Base-by-base conservation (phyloP, 225 moss, liverwort and hornwort species). In the Anthoceros angustus region DNA sequence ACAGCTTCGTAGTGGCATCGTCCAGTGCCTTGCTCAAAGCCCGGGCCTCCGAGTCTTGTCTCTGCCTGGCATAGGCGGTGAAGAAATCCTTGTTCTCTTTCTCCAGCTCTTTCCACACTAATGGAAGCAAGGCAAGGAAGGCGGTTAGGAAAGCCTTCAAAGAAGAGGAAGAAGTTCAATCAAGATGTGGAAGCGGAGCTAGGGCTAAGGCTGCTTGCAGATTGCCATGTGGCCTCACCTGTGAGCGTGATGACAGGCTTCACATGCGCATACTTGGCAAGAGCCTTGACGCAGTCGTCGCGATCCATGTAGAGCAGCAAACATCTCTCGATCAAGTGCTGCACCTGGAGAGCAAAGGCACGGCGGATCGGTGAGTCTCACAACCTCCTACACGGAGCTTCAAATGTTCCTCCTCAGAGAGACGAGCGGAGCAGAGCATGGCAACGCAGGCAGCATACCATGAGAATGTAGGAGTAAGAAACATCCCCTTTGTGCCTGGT, bases 41-140 rank as follows among this genome's bases (percentile, higher is more conserved):
- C 25, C 69, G 72, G 7, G 46, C 73, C 6, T 72, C 71, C 40
- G 73, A 70, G n/a, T 38, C 39, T 25, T 63, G 68, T 11, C 65
- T 67, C 5, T 74, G 77, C 45, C 74, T 69, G 16, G 70, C 66
- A 64, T 80, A 80, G 2, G 74, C 74, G 0, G 72, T 64, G 43
- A 80, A 80, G 46, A 80, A 80, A 61, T 80, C 80, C 40, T 74
- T 62, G 42, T 80, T 80, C 43, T 76, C 80, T 62, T 80, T 80
- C 72, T 80, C 80, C 42, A 80, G 62, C 25, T 77, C 80, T 66
- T 80, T 80, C 80, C 80, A 80, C 1, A 80, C 80, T 80, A 69
- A 6, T 6, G 23, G 26, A 10, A 3, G 40, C 18, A 15, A 5
- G 16, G 23, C 32, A 62, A 16, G 0, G 60, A 69, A 46, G 25